Percentiles rank a stretch among this genome's conserved stretches.
These are phyloP conservation scores for Phytophthora pluvialis DNA, from an alignment of 352 stramenopile species.

Conservation along the genomic window DNA sequence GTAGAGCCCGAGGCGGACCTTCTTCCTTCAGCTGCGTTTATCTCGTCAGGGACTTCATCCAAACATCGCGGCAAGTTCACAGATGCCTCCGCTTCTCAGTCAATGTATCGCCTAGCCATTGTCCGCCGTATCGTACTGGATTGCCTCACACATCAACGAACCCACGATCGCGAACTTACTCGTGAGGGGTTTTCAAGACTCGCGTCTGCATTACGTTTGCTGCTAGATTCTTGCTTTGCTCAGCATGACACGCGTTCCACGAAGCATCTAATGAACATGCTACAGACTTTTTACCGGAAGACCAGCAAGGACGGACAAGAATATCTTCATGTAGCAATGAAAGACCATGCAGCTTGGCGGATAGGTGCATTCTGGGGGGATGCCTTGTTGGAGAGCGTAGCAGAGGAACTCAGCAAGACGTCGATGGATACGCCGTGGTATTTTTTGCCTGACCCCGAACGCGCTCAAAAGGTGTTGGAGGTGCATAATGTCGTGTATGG, in stretches of 20 bases:
- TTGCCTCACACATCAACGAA: conserved; percentile 75
- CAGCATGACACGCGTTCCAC: conserved; percentile 68
- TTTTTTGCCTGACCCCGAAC: conserved; percentile 58
- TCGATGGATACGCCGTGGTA: conserved; percentile 74
- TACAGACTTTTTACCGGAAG: conserved; percentile 79
- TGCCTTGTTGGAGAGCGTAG: conserved; percentile 74
- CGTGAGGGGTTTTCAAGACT: conserved; percentile 63
- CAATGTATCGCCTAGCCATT: conserved; percentile 74
- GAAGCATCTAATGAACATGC: conserved; percentile 86
- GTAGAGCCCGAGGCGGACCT: conserved; percentile 64
- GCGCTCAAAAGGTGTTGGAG: conserved; percentile 72
- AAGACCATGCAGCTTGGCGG: conserved; percentile 70
- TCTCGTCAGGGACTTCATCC: conserved; percentile 24
- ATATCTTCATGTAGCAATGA: conserved; percentile 62
- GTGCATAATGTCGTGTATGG: conserved; percentile 85
- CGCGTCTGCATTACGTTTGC: conserved; percentile 52
- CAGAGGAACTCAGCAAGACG: conserved; percentile 80
- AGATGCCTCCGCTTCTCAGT: conserved; percentile 51
- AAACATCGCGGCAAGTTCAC: conserved; percentile 78
- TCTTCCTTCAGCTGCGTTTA: conserved; percentile 22
- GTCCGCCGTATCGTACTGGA: conserved; percentile 73
- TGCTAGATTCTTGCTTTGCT: conserved; percentile 71
- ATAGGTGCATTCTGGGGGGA: conserved; percentile 76
- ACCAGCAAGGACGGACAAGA: conserved; percentile 56
- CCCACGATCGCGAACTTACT: conserved; percentile 61